Conservation (phyloP, 2,329 filamentous ascomycete genomes). For the Penicillium sp. region DNA sequence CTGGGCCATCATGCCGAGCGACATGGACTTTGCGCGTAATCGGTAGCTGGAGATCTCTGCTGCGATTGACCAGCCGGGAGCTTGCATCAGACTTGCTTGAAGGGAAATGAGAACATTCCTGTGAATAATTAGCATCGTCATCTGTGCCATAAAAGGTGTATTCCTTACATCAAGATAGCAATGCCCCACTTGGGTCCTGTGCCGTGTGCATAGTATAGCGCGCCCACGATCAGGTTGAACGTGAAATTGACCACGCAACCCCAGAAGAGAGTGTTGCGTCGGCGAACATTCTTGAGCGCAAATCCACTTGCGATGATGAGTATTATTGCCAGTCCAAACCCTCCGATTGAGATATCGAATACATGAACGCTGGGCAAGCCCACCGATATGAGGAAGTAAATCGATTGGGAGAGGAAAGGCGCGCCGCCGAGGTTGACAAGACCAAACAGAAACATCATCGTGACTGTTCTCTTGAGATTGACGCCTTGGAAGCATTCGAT, state of each 20-base stretch:
- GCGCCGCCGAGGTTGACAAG: slow-evolving; percentile 13
- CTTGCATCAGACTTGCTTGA: slow-evolving; percentile 11
- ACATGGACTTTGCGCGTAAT: slow-evolving; percentile 11
- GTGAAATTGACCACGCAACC: slow-evolving; percentile 9
- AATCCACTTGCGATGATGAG: slow-evolving; percentile 10
- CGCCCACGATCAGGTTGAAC: slow-evolving; percentile 15
- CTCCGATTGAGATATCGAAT: slow-evolving; percentile 20
- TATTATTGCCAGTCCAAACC: slow-evolving; percentile 14
- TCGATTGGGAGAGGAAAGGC: slow-evolving; percentile 19
- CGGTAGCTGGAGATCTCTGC: slow-evolving; percentile 11
- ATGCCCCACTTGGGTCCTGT: slow-evolving; percentile 14
- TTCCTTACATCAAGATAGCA: slow-evolving; percentile 17
- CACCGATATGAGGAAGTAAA: slow-evolving; percentile 21
- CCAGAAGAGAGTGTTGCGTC: slow-evolving; percentile 2
- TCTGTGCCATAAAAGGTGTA: too few relatives aligned
- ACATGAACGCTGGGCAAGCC: slow-evolving; percentile 16
- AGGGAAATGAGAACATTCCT: slow-evolving; percentile 13
- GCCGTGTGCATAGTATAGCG: slow-evolving; percentile 10
- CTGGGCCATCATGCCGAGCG: slow-evolving; percentile 13
- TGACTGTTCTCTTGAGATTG: slow-evolving; percentile 18
- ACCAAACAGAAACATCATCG: slow-evolving; percentile 16
- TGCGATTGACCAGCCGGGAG: slow-evolving; percentile 10
- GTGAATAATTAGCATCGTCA: not conserved
- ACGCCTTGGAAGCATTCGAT: slow-evolving; percentile 14
- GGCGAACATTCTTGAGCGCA: not conserved